Base-by-base conservation (phyloP, 495 filamentous ascomycete genomes). In the Talaromyces trachyspermus region DNA sequence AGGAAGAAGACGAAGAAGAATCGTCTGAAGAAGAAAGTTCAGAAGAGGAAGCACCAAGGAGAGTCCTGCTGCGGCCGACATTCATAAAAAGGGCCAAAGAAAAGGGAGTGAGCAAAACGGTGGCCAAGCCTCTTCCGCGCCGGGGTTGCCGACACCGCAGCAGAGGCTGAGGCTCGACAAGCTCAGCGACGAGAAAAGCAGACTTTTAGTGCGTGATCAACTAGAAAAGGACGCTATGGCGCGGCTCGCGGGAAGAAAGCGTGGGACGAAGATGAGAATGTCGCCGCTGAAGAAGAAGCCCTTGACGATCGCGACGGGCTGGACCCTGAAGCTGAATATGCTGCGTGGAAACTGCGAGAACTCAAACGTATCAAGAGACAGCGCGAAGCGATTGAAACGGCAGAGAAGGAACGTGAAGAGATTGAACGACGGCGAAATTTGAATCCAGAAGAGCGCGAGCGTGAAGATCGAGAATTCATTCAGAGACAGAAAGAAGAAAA, bases 311-410 rank as follows among this genome's bases (percentile, higher is more conserved):
- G 76, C 6, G 92, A 99, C 60, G 87, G 77, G 20, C 49, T 94
- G 4, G 90, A 97, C 59, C 85, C 87, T 0, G 90, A 89, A 53
- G 88, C 87, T 1, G 92, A 99, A 59, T 80, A 81, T 29, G 88
- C 89, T 9, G 86, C 88, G 0, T 99, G 92, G 92, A 95, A 95
- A 58, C 72, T 97, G 36, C 81, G 92, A 32, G 92, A 99, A 64
- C 66, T 99, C 23, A 83, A 84, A 64, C 82, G 92, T 2, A 76
- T 97, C 48, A 86, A 89, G 61, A 78, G 92, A 23, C 87, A 89
- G 53, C 78, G 94, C 23, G 84, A 87, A 55, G 79, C 81, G 2
- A 88, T 99, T 57, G 90, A 95, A 61, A 71, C 69, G 36, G 74
- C 80, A 11, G 92, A 99, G 67, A 82, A 81, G 55, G 89, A 95